Base-by-base conservation (phyloP, 768 basidiomycete genomes). In the Boletellus sp. region DNA sequence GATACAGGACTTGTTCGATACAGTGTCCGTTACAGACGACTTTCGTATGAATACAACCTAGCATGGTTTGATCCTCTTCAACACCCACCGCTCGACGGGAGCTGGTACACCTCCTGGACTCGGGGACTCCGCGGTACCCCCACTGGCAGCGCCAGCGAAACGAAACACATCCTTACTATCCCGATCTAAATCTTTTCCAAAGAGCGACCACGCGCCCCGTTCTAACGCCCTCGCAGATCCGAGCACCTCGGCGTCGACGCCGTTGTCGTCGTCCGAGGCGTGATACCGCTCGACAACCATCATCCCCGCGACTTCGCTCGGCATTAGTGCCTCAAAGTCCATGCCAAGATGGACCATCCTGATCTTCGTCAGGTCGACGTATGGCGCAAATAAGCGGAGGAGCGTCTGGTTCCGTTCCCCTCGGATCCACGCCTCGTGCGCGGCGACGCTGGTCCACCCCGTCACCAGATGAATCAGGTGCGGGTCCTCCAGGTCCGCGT, bases 391-490 rank as follows among this genome's bases (percentile, higher is more conserved):
- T 17, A 62, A 46, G 42, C 48, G 46, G 35, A 76, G 52, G 20
- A 78, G 55, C 31, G 59, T 66, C 52, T 74, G 69, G 45, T 77
- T 77, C 45, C 58, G 56, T 3, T 70, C 64, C 47, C 72, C 74
- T 6, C 51, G 54, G 16, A 77, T 72, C 74, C 75, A 79, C 33
- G 63, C 61, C 23, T 68, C 53, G 55, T 79, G 78, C 9, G 71
- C 69, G 11, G 51, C 56, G 20, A 73, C 70, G 49, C 68, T 67
- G 45, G 60, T 35, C 78, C 78, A 80, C 11, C 77, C 76, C 1
- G 75, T 71, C 26, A 77, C 57, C 23, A 79, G 53, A 56, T 73
- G 71, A 3, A 77, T 47, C 23, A 59, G 48, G 6, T 47, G 37
- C 1, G 64, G 45, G 24, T 63, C 56, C 2, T 50, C 43, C 19